Conservation (phyloP, 129 eudicot species). For the Tagetes erecta region DNA sequence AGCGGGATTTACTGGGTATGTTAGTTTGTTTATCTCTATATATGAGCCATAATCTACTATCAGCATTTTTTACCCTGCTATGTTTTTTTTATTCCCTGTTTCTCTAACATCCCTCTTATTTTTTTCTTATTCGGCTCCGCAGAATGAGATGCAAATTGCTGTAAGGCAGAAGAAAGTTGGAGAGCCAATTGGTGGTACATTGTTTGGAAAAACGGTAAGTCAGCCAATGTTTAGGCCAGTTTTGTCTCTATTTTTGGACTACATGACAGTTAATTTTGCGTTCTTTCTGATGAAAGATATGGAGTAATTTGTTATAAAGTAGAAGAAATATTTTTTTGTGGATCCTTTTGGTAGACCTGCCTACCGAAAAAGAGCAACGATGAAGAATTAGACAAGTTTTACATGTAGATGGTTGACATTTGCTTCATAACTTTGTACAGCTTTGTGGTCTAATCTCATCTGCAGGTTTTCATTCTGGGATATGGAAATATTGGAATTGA, state of each 20-base stretch:
- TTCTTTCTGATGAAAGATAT: neutral
- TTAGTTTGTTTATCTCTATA: too few species aligned
- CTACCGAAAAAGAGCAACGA: neutral
- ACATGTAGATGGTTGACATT: neutral
- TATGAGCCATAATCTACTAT: neutral
- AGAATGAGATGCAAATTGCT: slow-evolving; percentile 77
- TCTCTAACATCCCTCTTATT: neutral
- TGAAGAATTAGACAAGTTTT: slow-evolving; percentile 2
- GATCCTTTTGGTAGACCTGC: slow-evolving; percentile 7
- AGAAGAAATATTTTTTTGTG: neutral
- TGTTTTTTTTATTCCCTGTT: neutral
- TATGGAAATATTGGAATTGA: slow-evolving; percentile 81
- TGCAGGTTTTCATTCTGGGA: slow-evolving; percentile 88
- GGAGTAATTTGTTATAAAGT: neutral
- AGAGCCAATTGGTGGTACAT: slow-evolving; percentile 72
- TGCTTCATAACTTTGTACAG: neutral
- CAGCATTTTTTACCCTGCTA: neutral
- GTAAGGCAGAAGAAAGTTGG: slow-evolving; percentile 68
- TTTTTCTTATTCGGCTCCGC: slow-evolving; percentile 14
- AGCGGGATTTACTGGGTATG: too few species aligned
- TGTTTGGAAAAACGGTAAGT: slow-evolving; percentile 81
- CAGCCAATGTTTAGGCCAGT: neutral
- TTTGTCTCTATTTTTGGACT: neutral
- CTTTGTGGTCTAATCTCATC: slow-evolving; percentile 7
- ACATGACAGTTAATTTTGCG: slow-evolving; percentile 11